Conservation (phyloP, 2,329 filamentous ascomycete species). For the Pseudogymnoascus sp. region DNA sequence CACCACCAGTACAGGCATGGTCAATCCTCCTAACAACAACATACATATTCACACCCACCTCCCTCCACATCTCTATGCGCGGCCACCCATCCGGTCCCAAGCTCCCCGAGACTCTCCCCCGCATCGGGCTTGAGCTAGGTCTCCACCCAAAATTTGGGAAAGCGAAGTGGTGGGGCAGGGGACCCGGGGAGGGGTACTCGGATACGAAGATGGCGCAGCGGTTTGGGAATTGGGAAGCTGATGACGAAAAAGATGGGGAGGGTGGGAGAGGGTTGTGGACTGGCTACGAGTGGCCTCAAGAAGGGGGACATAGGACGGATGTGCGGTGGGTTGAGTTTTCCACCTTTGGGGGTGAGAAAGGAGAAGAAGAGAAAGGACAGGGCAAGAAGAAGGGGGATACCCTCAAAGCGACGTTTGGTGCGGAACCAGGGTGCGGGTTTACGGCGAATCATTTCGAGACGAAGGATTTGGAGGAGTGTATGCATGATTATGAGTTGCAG, state of each 20-base stretch:
- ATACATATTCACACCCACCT: slow-evolving; percentile 45
- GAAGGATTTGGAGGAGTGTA: slow-evolving; percentile 43
- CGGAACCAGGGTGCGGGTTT: slow-evolving; percentile 45
- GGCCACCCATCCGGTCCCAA: slow-evolving; percentile 40
- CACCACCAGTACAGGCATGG: slow-evolving; percentile 58
- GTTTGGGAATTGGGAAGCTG: slow-evolving; percentile 41
- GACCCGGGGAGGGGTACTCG: slow-evolving; percentile 56
- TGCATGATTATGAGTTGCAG: slow-evolving; percentile 53
- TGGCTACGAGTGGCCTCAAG: slow-evolving; percentile 61
- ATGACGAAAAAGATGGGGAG: slow-evolving; percentile 14
- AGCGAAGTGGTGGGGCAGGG: slow-evolving; percentile 57
- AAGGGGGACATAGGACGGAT: slow-evolving; percentile 57
- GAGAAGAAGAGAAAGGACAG: slow-evolving; percentile 1
- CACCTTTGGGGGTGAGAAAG: not conserved
- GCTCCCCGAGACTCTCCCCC: slow-evolving; percentile 49
- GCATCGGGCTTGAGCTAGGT: slow-evolving; percentile 50
- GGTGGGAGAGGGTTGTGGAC: slow-evolving; percentile 42
- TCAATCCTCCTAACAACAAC: slow-evolving; percentile 41
- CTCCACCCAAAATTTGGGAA: slow-evolving; percentile 31
- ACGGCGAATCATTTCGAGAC: slow-evolving; percentile 48
- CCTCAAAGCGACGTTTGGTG: slow-evolving; percentile 38
- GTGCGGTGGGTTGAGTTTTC: slow-evolving; percentile 49
- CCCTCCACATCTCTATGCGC: slow-evolving; percentile 42
- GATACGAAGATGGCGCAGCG: slow-evolving; percentile 57
- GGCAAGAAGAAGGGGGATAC: slow-evolving; percentile 27